Base-by-base conservation (phyloP, 257 asterid species). In the Schizonepeta tenuifolia region DNA sequence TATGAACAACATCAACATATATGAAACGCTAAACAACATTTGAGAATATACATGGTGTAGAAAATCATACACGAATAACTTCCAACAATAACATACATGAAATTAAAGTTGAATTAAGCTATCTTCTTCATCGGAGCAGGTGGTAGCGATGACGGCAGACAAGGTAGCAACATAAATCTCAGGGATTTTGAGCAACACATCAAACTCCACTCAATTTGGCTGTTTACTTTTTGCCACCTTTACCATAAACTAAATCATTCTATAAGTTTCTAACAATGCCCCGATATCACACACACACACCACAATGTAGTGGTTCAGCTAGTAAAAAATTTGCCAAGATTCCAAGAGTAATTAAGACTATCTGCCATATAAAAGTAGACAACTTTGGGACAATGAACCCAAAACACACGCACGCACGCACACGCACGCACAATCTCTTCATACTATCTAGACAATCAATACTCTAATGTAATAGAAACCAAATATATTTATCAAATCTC, bases 141-240 rank as follows among this genome's bases (percentile, higher is more conserved):
- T n/a, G n/a, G n/a, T n/a, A n/a, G n/a, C n/a, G n/a, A n/a, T n/a
- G n/a, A n/a, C n/a, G n/a, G n/a, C n/a, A n/a, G n/a, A n/a, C n/a
- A n/a, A n/a, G n/a, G n/a, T n/a, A n/a, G n/a, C n/a, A n/a, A n/a
- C n/a, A n/a, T n/a, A n/a, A n/a, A n/a, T n/a, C n/a, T n/a, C n/a
- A n/a, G n/a, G n/a, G n/a, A n/a, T n/a, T n/a, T n/a, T n/a, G n/a
- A 73, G 38, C 9, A 2, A 36, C 41, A 44, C 11, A 17, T 28
- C 36, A 65, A 47, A 7, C 65, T 67, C 44, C 40, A 15, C 65
- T 22, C 57, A 7, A 36, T 38, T 36, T 73, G 12, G 51, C 22
- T 38, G 1, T 54, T 15, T 13, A 55, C 61, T 53, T 20, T 51
- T 36, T 3, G 3, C 14, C 4, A 47, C n/a, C 26, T 46, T 26